These are phyloP conservation scores for Arxiozyma slooffiae DNA, from an alignment of 1,139 yeast genomes.

Conservation along the genomic window DNA sequence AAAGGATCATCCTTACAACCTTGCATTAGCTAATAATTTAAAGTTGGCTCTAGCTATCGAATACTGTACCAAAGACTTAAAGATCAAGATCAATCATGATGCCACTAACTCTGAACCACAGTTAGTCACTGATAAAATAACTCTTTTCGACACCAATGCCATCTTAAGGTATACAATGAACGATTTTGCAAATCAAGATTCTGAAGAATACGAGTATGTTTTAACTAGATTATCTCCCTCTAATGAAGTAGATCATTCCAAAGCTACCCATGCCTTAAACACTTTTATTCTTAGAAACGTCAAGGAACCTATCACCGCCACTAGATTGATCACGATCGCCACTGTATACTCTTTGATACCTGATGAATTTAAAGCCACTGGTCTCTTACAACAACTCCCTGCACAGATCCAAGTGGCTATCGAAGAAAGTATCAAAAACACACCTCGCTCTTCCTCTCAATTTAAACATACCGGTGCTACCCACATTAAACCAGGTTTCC, in stretches of 20 bases:
- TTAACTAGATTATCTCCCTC: conserved; percentile 28
- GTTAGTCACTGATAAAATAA: conserved; percentile 30
- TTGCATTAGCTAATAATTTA: conserved; percentile 46
- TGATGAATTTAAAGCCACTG: conserved; percentile 22
- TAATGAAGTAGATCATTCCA: not conserved
- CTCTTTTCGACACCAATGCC: conserved; percentile 67
- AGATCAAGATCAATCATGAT: conserved; percentile 30
- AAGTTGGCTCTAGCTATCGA: conserved; percentile 47
- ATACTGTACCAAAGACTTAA: conserved; percentile 19
- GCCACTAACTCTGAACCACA: conserved; percentile 32
- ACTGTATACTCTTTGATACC: conserved; percentile 30
- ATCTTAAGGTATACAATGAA: conserved; percentile 60
- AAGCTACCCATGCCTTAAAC: conserved; percentile 31
- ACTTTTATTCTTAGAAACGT: conserved; percentile 16
- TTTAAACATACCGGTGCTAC: conserved; percentile 50
- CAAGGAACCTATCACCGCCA: conserved; percentile 23
- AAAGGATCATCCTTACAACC: conserved; percentile 23
- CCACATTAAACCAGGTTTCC: conserved; percentile 37
- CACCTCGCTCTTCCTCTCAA: conserved; percentile 31
- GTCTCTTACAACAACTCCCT: conserved; percentile 26
- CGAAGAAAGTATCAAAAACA: conserved; percentile 27
- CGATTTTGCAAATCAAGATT: conserved; percentile 33
- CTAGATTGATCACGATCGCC: conserved; percentile 31
- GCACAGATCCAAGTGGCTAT: conserved; percentile 37
- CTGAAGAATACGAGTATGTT: conserved; percentile 34